A percentile compares a stretch with the other conserved stretches of the same genome.
phyloP scores from a whole-genome alignment of 1,284 basidiomycete genomes.

The Papiliotrema nemorosa region DNA sequence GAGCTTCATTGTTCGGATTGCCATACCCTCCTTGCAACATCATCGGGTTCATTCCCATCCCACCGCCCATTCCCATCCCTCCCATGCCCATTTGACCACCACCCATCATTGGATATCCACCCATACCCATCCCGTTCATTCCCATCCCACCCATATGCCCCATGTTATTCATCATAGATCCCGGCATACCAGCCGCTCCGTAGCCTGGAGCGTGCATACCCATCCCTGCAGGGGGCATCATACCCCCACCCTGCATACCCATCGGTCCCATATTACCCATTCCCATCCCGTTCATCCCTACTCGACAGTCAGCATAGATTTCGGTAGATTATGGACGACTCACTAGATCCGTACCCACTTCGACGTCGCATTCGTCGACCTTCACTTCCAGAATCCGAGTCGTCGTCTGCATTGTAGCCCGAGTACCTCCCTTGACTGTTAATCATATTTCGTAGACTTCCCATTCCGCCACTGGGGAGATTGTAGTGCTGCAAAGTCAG shows the following conservation, averaged over 20 bases:
- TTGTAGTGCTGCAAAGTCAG: constrained; percentile 31
- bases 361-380: constrained; percentile 5
- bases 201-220: constrained; percentile 23
- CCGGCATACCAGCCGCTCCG: constrained; percentile 25
- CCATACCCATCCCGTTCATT: constrained; percentile 14
- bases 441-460: neutral
- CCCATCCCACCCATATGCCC: constrained; percentile 17
- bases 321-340: neutral
- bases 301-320: neutral
- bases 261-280: constrained; percentile 4
- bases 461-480: neutral
- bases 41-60: constrained; percentile 13
- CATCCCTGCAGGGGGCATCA: constrained; percentile 12
- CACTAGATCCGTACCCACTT: constrained; percentile 3
- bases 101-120: constrained; percentile 8
- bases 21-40: constrained; percentile 12
- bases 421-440: constrained; percentile 1
- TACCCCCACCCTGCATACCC: constrained; percentile 8
- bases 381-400: constrained; percentile 11
- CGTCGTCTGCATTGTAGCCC: constrained; percentile 14
- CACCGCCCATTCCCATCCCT: constrained; percentile 4
- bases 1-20: constrained; percentile 25
- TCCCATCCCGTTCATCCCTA: neutral
- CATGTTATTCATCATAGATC: constrained; percentile 4
- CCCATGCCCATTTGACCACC: constrained; percentile 12